Base-by-base conservation (phyloP, 345 rosid genomes). In the Eucalyptus sideroxylon region DNA sequence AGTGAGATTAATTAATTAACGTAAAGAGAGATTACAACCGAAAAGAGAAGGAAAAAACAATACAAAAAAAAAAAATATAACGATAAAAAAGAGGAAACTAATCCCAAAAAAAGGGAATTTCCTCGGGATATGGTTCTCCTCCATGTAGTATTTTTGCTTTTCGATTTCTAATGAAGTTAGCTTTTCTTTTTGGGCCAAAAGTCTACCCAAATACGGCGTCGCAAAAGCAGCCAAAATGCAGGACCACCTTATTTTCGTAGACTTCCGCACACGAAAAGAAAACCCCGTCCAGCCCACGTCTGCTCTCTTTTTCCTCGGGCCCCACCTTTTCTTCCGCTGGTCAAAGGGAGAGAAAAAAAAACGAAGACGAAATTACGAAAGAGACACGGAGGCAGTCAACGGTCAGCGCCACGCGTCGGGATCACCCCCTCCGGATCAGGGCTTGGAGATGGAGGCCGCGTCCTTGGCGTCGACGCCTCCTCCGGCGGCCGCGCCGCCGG, bases 361-460 rank as follows among this genome's bases (percentile, higher is more conserved):
- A 69, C 24, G 6, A 69, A 37, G 44, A 19, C 27, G 62, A 56
- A 56, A 56, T 60, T 40, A 77, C 83, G 83, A n/a, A 72, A 23
- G 16, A 67, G 56, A 17, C 11, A 3, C 42, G 49, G 55, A 14
- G 89, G 53, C 34, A 51, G 89, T 86, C 86, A n/a, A 93, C 89
- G 81, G 89, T 72, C 91, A 87, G 85, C 90, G 91, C 93, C 88
- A 34, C 44, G 81, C 42, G 81, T 34, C 30, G 83, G 47, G 14
- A 89, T 94, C 93, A 5, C 21, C 40, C 9, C 9, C 5, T 4
- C 4, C 10, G 4, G 26, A 89, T 94, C 94, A 96, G 50, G 98
- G 94, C 92, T 94, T 94, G 91, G 98, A 92, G 88, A 94, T 93
- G 88, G 98, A 94, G 77, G 96, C 94, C 77, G 94, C 94, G 53